A percentile compares a stretch with the other conserved stretches of the same genome.
Conservation (phyloP, 192 early-diverging fungal genomes). For the Gryganskiella cystojenkinii region DNA sequence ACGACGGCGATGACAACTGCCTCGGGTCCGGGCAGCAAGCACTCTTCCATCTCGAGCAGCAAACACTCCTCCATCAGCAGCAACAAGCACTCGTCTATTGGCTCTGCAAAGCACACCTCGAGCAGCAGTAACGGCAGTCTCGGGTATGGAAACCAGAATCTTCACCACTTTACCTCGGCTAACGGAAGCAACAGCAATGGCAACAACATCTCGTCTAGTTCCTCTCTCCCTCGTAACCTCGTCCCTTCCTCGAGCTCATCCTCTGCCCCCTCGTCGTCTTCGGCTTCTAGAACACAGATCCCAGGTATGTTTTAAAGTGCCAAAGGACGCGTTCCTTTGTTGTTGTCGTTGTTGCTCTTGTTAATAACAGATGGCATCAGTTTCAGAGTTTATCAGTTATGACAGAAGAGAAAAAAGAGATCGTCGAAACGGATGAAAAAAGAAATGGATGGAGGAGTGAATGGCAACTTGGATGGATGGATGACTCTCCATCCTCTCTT, state of each 20-base stretch:
- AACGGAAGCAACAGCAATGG: slow-evolving; percentile 11
- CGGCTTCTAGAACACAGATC: slow-evolving; percentile 6
- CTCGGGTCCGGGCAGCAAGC: slow-evolving; percentile 20
- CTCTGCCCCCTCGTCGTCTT: not conserved
- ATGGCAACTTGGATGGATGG: not conserved
- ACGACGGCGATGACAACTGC: slow-evolving; percentile 1
- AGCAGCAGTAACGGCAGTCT: slow-evolving; percentile 34
- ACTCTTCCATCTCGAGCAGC: slow-evolving; percentile 20
- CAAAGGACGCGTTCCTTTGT: not conserved
- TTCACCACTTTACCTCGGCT: slow-evolving; percentile 6
- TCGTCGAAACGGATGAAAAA: not conserved
- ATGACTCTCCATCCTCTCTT: not conserved
- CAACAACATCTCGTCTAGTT: not conserved
- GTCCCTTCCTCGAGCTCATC: slow-evolving; percentile 5
- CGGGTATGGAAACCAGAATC: slow-evolving; percentile 12
- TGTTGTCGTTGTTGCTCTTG: not conserved
- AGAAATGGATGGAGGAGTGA: not conserved
- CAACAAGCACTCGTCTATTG: slow-evolving; percentile 25
- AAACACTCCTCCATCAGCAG: slow-evolving; percentile 7
- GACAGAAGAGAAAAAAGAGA: not conserved
- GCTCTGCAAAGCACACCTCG: slow-evolving; percentile 10
- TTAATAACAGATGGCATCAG: too few species aligned
- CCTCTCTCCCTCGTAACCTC: slow-evolving; percentile 19
- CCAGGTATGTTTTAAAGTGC: slow-evolving; percentile 3
- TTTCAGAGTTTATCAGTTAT: too few species aligned